phyloP scores from a whole-genome alignment of 2,329 filamentous ascomycete species.

The Hymenoscyphus fraxineus region DNA sequence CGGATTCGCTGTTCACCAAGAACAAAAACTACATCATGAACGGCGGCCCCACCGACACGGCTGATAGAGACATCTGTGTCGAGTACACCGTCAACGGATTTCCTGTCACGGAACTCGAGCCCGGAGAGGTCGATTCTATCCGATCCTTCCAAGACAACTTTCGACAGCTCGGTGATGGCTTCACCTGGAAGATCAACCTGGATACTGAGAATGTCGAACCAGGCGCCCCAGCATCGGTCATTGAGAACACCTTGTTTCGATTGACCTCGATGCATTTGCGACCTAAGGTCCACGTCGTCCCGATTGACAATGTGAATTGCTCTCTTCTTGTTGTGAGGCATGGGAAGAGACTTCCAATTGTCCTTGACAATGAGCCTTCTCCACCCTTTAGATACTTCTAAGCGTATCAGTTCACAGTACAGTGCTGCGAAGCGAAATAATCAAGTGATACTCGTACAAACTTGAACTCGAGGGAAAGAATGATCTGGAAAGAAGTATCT shows the following conservation, averaged over 20 bases:
- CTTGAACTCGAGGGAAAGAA: neutral
- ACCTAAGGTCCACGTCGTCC: too few species aligned
- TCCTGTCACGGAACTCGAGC: too few species aligned
- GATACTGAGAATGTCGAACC: neutral
- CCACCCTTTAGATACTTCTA: neutral
- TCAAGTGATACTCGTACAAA: neutral
- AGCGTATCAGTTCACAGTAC: neutral
- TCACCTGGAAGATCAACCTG: conserved; percentile 4
- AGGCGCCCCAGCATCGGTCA: neutral
- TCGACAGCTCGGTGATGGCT: neutral
- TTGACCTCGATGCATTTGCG: too few species aligned
- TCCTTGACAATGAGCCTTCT: too few species aligned
- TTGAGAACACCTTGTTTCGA: neutral
- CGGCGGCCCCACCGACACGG: neutral
- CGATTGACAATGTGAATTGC: too few species aligned
- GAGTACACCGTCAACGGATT: too few species aligned
- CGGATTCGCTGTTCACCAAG: conserved; percentile 2
- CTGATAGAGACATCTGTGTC: too few species aligned
- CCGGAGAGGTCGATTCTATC: too few species aligned
- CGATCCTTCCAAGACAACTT: too few species aligned
- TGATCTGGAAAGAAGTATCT: neutral
- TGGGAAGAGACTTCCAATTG: too few species aligned
- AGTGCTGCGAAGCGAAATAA: neutral
- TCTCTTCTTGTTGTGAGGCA: too few species aligned
- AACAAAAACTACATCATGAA: conserved; percentile 1